phyloP scores from a whole-genome alignment of 345 rosid genomes.

The Sisymbrium irio region DNA sequence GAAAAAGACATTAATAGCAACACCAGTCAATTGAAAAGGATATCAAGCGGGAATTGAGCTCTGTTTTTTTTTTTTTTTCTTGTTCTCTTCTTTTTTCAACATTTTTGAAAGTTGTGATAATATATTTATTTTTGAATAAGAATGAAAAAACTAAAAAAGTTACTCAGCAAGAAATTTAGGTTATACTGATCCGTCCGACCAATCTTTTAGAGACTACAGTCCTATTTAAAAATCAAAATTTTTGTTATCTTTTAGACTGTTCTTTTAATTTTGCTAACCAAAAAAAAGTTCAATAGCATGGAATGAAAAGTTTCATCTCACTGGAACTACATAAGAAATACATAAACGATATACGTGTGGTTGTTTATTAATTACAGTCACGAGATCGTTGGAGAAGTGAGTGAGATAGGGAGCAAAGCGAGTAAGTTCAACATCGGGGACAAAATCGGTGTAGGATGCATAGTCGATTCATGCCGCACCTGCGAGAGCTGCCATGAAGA shows the following conservation, averaged over 20 bases:
- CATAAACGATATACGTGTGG: neutral
- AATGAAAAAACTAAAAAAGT: neutral
- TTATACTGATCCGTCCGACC: neutral
- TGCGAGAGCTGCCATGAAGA: slow-evolving; percentile 48
- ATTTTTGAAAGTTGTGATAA: neutral
- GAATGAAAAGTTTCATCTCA: neutral
- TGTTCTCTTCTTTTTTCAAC: neutral
- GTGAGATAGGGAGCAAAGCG: slow-evolving; percentile 52
- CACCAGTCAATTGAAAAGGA: too few relatives aligned
- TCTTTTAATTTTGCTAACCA: neutral
- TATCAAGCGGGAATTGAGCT: too few relatives aligned
- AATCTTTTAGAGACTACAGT: neutral
- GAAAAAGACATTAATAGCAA: too few relatives aligned
- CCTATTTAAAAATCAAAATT: neutral
- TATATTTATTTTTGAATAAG: neutral
- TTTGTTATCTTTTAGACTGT: neutral
- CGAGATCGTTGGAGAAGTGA: slow-evolving; percentile 66
- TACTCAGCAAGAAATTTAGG: neutral
- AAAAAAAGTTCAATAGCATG: neutral
- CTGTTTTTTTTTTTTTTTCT: too few relatives aligned
- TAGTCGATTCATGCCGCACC: slow-evolving; percentile 50
- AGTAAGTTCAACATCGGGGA: slow-evolving; percentile 49
- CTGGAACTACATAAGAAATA: neutral
- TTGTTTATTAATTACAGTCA: slow-evolving; percentile 40
- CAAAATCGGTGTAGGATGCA: slow-evolving; percentile 56